A percentile compares a stretch with the other conserved stretches of the same genome.
Conservation (phyloP, 2,329 filamentous ascomycete genomes). For the Neonectria hederae region DNA sequence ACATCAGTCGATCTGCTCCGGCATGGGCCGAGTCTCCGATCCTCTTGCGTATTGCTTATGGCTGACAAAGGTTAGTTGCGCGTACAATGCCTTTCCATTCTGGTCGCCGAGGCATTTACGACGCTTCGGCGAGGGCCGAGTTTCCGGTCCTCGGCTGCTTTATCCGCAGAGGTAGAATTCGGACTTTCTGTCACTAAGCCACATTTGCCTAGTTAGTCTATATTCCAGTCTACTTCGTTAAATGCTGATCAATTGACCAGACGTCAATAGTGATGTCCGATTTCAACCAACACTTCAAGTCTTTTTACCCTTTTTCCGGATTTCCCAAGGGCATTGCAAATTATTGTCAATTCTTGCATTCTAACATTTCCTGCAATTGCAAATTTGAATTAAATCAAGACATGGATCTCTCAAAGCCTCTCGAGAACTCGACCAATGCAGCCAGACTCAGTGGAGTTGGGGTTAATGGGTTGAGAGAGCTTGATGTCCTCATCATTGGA, state of each 20-base stretch:
- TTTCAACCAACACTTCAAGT: not conserved
- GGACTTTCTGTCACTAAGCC: not conserved
- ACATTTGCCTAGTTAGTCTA: too few species aligned
- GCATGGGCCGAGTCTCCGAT: too few species aligned
- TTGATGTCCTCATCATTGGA: slow-evolving; percentile 22
- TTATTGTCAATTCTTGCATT: not conserved
- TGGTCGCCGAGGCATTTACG: not conserved
- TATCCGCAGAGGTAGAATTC: not conserved
- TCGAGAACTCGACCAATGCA: not conserved
- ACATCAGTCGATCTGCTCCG: too few species aligned
- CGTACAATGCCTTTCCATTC: not conserved
- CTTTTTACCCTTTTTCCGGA: not conserved
- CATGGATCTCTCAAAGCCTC: not conserved
- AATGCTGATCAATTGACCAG: not conserved
- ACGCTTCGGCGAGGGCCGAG: slow-evolving; percentile 13
- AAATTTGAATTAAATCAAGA: not conserved
- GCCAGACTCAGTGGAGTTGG: too few species aligned
- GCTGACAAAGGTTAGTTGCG: not conserved
- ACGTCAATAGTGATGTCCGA: not conserved
- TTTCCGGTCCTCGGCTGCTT: slow-evolving; percentile 10
- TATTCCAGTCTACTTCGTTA: not conserved
- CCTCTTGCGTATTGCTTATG: not conserved
- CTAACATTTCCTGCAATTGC: not conserved
- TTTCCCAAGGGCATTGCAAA: not conserved
- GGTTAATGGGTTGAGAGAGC: not conserved